Base-by-base conservation (phyloP, 306 rosid species). In the Quercus alba region DNA sequence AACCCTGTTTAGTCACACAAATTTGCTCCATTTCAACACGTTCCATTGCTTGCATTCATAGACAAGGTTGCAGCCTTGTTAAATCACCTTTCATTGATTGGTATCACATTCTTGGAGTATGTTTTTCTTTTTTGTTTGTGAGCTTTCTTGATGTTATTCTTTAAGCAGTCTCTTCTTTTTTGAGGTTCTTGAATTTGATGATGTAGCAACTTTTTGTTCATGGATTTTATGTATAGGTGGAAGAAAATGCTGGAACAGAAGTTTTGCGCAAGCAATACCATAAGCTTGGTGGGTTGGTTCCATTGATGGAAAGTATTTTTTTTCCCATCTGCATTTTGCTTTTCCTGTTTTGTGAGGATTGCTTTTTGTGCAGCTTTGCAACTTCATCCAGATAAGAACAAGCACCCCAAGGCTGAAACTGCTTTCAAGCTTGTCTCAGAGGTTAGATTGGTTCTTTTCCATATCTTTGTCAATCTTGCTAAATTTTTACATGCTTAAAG, bases 351-450 rank as follows among this genome's bases (percentile, higher is more conserved):
- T 69, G 67, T 77, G 57, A 54, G 23, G 46, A 64, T 28, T 58
- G 71, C 69, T 76, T 64, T 70, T 31, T 70, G 7, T 85, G 75
- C 88, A 95, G 99, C 99, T 35, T 85, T 95, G 79, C 92, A 90
- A 74, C 96, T 95, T 84, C 99, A 95, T 79, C 99, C 99, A 57
- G 98, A 95, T 75, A 95, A 95, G 90, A 95, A 95, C 83, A 79
- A 87, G 41, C 97, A 95, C 58, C 93, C 98, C 69, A 88, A 89
- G 76, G 94, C 99, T 69, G 98, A 93, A 85, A 83, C 83, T 66
- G 98, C 99, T 12, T 95, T 95, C 93, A 91, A 89, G 79, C 93
- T 93, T 86, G 93, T 93, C 75, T 93, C 90, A 46, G 91, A 95
- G 98, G 98, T 93, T 83, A 57, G 93, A 81, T 78, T 84, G 38